Base-by-base conservation (phyloP, 371 early-diverging fungal genomes). In the Mucor circinelloides region DNA sequence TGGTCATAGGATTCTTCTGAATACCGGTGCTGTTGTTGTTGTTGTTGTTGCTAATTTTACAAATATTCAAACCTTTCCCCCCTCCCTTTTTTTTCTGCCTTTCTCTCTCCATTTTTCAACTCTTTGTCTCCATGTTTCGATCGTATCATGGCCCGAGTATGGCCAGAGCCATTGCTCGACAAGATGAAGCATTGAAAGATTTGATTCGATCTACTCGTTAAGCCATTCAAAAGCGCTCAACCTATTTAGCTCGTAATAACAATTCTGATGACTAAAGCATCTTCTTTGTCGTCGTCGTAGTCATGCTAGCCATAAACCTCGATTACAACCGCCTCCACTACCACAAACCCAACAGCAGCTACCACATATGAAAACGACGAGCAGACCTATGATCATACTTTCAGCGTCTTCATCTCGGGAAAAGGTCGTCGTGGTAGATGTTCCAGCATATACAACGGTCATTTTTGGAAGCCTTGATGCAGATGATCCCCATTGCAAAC, bases 111-210 rank as follows among this genome's bases (percentile, higher is more conserved):
- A 13, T 15, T 36, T 12, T 36, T 36, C 17, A 17, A 17, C 17
- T 40, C 17, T 10, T 40, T 3, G 40, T 17, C 5, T 40, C 17
- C 17, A 40, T 40, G 40, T 40, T 17, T 40, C 13, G 40, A 40
- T 40, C 40, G 40, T 17, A 40, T 36, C 40, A 38, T 58, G 21
- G 21, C 38, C 40, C 28, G n/a, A 27, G 2, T 31, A 31, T 52
- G 30, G 15, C 60, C 38, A 13, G 38, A 27, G 44, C 62, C 1
- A 62, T 44, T 13, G 46, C 15, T 34, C 62, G 52, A 19, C 52
- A 62, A 50, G 62, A 62, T 28, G 62, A 62, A n/a, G 62, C 62
- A 15, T 27, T 62, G 15, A 36, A 52, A 25, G 62, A 62, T 50
- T 36, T 62, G 25, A 52, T 62, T 23, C 19, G 31, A 52, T 44